Evolutionary conservation across 179 eudicot genomes (phyloP), one percentile per base, ranked within the genome.

Genomic region (Heliamphora ciliata): DNA sequence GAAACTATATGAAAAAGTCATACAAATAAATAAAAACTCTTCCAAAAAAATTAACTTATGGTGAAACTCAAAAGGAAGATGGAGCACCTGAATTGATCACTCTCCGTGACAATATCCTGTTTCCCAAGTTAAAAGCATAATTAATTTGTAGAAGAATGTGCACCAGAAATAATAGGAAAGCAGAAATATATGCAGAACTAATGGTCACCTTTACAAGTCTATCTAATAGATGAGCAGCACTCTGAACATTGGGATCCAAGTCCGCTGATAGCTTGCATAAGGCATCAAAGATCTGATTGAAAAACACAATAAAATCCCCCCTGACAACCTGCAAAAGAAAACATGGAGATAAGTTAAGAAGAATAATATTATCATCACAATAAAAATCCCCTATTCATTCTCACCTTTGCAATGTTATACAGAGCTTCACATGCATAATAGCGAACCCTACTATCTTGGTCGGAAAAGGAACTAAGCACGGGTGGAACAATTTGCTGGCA

Each of bases 201-300:
- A 14, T 3, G 9, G 61, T 86, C 74, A 97, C 99, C 97, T 97
- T 97, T 68, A 97, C 99, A 83, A 97, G 98, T 86, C 97, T 88
- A 82, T 97, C 99, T 86, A 97, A 88, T 70, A 97, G 99, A 91
- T 94, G 99, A 85, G 99, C 98, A 72, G 99, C 99, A 93, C 98
- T 94, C 84, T 94, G 99, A 82, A 97, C 98, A 89, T 91, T 94
- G 85, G 97, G 87, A 93, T 94, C 99, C 60, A 98, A 89, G 83
- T 97, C 99, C 76, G 97, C 97, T 69, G 99, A 93, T 84, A 97
- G 95, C 92, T 91, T 97, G 85, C 98, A 93, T 70, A 97, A 86
- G 69, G 97, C 99, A 88, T 97, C 99, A 86, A 97, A 97, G 44
- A 97, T 97, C 85, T 92, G 90, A 84, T 97, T 97, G 86, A 97